phyloP scores from a whole-genome alignment of 2,329 filamentous ascomycete genomes.

The Rutstroemia sp. region DNA sequence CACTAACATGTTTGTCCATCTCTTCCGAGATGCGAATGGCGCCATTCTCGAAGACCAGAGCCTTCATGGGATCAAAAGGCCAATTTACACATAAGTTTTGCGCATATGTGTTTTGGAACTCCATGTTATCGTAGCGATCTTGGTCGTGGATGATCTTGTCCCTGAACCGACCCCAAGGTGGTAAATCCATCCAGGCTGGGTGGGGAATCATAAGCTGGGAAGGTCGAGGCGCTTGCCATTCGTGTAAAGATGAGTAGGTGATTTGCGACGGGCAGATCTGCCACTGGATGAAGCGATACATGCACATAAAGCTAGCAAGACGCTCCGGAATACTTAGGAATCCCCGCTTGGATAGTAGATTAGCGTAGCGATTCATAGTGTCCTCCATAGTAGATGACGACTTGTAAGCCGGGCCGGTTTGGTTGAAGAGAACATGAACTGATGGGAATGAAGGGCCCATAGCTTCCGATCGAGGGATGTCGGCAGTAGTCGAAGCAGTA shows the following conservation, averaged over 20 bases:
- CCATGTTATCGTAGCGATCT: conserved; percentile 31
- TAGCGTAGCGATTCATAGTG: conserved; percentile 24
- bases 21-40: conserved; percentile 19
- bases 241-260: conserved; percentile 17
- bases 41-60: conserved; percentile 22
- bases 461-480: conserved; percentile 16
- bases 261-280: conserved; percentile 15
- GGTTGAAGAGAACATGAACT: conserved; percentile 24
- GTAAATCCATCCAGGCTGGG: conserved; percentile 27
- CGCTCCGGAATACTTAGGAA: conserved; percentile 25
- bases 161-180: conserved; percentile 31
- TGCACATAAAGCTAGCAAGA: conserved; percentile 27
- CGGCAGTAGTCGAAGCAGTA: conserved; percentile 1
- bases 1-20: conserved; percentile 22
- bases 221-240: conserved; percentile 19
- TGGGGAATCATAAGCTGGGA: conserved; percentile 28
- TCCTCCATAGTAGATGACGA: conserved; percentile 18
- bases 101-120: conserved; percentile 27
- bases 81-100: conserved; percentile 24
- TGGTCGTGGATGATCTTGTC: conserved; percentile 31
- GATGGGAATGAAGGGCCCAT: conserved; percentile 22
- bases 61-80: conserved; percentile 21
- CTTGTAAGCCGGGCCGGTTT: conserved; percentile 15
- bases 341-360: conserved; percentile 21
- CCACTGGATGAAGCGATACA: conserved; percentile 28